These are phyloP conservation scores for Ascochyta pisi DNA, from an alignment of 2,329 filamentous ascomycete genomes.

Conservation along the genomic window DNA sequence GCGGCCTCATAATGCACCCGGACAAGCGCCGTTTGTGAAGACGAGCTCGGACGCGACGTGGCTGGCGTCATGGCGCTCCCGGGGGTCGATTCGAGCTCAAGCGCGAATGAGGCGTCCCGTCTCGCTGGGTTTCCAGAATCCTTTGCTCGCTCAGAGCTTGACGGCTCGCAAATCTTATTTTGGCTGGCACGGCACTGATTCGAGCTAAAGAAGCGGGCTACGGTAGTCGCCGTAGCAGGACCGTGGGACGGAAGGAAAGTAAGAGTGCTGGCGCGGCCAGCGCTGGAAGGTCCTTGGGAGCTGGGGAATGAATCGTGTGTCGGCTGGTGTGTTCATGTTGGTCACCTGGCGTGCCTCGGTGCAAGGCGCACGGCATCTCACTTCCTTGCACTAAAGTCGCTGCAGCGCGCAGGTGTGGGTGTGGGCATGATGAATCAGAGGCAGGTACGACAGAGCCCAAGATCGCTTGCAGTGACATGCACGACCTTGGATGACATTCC, in stretches of 20 bases:
- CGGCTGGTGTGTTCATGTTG: neutral
- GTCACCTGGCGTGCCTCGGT: neutral
- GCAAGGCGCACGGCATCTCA: conserved; percentile 14
- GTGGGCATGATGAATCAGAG: conserved; percentile 3
- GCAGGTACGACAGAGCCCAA: conserved; percentile 8
- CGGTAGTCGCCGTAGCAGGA: conserved; percentile 13
- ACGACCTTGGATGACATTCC: conserved; percentile 1
- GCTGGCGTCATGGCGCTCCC: conserved; percentile 10
- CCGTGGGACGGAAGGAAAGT: neutral
- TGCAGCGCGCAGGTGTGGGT: conserved; percentile 1
- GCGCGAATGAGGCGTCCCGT: conserved; percentile 14
- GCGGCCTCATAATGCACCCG: neutral
- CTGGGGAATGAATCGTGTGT: conserved; percentile 2
- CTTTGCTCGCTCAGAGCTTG: neutral
- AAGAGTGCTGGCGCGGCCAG: neutral
- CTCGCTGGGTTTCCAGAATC: conserved; percentile 5
- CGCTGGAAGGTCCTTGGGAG: conserved; percentile 7
- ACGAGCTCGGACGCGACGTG: neutral
- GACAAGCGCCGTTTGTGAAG: neutral
- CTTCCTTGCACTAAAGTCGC: neutral
- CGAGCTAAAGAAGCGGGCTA: conserved; percentile 8
- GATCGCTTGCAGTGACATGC: conserved; percentile 11
- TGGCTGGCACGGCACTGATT: neutral
- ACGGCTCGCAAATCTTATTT: conserved; percentile 11
- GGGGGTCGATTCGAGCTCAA: neutral